A percentile compares a stretch with the other conserved stretches of the same genome.
Conservation (phyloP, 2,329 filamentous ascomycete species). For the Nannizziopsis arthrosporioides region DNA sequence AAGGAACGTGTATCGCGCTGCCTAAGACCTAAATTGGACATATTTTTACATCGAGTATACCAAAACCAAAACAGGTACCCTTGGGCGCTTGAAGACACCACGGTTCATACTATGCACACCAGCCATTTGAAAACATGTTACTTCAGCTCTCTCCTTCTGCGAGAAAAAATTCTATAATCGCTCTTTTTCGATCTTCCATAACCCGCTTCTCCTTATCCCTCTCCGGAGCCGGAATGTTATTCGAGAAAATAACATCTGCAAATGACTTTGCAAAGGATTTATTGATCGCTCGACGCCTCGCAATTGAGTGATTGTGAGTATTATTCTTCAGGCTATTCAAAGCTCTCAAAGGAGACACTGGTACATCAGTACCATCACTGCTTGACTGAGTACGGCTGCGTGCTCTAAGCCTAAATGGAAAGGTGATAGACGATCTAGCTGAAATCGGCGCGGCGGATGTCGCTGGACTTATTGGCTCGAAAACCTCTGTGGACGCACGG, state of each 20-base stretch:
- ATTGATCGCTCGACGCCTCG: conserved; percentile 50
- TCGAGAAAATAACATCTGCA: conserved; percentile 50
- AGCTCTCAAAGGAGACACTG: conserved; percentile 18
- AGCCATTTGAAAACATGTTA: conserved; percentile 35
- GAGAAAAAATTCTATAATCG: conserved; percentile 60
- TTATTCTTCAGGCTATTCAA: conserved; percentile 22
- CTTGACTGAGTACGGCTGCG: conserved; percentile 8
- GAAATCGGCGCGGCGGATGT: conserved; percentile 20
- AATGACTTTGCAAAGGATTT: conserved; percentile 55
- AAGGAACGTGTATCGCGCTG: no score
- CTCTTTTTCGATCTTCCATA: conserved; percentile 52
- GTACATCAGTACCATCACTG: conserved; percentile 1
- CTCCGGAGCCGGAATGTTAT: conserved; percentile 25
- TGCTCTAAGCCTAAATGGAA: conserved; percentile 14
- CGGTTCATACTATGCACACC: no score
- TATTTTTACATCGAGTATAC: no score
- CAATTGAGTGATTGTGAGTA: conserved; percentile 38
- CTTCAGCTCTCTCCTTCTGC: conserved; percentile 64
- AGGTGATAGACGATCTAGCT: conserved; percentile 5
- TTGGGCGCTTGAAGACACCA: no score
- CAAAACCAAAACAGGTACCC: no score
- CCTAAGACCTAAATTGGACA: no score
- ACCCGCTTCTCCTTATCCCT: conserved; percentile 50
- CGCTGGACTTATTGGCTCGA: conserved; percentile 20
- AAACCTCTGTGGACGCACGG: conserved; percentile 18